A percentile compares a stretch with the other conserved stretches of the same genome.
Conservation (phyloP, 345 rosid species). For the Anastatica hierochuntica region DNA sequence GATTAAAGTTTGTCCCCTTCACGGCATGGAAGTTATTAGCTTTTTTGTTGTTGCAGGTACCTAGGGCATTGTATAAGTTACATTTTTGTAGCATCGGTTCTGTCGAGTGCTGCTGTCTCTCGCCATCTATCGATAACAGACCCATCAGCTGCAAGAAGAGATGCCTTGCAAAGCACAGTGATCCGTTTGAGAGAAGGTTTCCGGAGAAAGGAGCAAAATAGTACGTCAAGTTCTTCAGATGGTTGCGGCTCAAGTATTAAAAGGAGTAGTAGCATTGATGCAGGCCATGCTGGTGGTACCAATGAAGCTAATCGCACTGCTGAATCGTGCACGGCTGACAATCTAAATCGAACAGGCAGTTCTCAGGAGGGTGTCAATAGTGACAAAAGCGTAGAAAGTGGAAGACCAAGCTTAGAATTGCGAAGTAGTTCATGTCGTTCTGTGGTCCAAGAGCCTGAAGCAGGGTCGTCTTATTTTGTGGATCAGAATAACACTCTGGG, state of each 20-base stretch:
- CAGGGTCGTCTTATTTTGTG: conserved; percentile 42
- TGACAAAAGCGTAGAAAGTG: conserved; percentile 93
- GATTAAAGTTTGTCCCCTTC: conserved; percentile 9
- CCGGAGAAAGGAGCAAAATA: conserved; percentile 77
- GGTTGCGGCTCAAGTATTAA: conserved; percentile 97
- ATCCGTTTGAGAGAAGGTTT: conserved; percentile 97
- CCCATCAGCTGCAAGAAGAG: conserved; percentile 93
- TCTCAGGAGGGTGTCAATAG: conserved; percentile 74
- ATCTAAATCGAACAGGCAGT: conserved; percentile 54
- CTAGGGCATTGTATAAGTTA: conserved; percentile 96
- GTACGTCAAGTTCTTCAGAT: conserved; percentile 96
- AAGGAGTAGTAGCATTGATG: conserved; percentile 84
- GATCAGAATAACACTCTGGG: conserved; percentile 50
- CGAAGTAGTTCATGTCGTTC: conserved; percentile 91
- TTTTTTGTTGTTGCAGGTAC: conserved; percentile 52
- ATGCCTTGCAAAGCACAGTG: conserved; percentile 89
- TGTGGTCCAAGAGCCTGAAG: conserved; percentile 76
- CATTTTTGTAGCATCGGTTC: conserved; percentile 92
- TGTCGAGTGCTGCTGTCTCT: conserved; percentile 89
- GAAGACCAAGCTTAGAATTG: conserved; percentile 83
- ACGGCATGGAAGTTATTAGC: conserved; percentile 10
- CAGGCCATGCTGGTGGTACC: conserved; percentile 52
- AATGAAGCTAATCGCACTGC: conserved; percentile 46
- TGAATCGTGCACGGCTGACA: conserved; percentile 42
- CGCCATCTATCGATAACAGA: conserved; percentile 83